These are phyloP conservation scores for Picochlorum costavermella DNA, from an alignment of 139 green algal genomes.

Conservation along the genomic window DNA sequence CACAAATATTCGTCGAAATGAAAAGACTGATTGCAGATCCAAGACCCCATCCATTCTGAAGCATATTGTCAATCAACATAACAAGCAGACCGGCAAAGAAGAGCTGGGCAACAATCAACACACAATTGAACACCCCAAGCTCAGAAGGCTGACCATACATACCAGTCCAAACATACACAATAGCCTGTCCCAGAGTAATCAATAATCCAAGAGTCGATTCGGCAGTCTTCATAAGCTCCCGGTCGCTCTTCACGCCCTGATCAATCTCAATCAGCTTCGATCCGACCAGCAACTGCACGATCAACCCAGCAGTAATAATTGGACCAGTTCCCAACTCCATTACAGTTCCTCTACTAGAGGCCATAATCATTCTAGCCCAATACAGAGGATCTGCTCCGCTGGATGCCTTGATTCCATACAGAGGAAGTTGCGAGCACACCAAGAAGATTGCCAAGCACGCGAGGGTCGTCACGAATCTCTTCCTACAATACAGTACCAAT, in stretches of 20 bases:
- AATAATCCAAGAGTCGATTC: conserved; percentile 97
- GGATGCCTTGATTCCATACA: conserved; percentile 94
- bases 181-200: conserved; percentile 97
- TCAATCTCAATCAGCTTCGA: conserved; percentile 98
- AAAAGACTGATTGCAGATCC: conserved; percentile 98
- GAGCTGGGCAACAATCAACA: conserved; percentile 95
- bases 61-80: conserved; percentile 97
- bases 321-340: conserved; percentile 98
- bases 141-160: conserved; percentile 98
- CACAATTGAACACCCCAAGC: conserved; percentile 80
- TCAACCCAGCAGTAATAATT: conserved; percentile 93
- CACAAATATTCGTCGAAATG: conserved; percentile 99
- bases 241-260: conserved; percentile 91
- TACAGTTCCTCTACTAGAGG: conserved; percentile 87
- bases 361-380: conserved; percentile 97
- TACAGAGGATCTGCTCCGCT: conserved; percentile 90
- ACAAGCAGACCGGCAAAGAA: conserved; percentile 97
- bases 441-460: conserved; percentile 96
- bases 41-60: conserved; percentile 96
- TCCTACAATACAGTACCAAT: conserved; percentile 48
- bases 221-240: conserved; percentile 87
- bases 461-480: conserved; percentile 86
- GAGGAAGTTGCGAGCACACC: conserved; percentile 93
- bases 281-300: conserved; percentile 95
- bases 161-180: conserved; percentile 97